A percentile compares a stretch with the other conserved stretches of the same genome.
Evolutionary conservation across 495 filamentous ascomycete species (phyloP).

Genomic region (Thermothielavioides terrestris): DNA sequence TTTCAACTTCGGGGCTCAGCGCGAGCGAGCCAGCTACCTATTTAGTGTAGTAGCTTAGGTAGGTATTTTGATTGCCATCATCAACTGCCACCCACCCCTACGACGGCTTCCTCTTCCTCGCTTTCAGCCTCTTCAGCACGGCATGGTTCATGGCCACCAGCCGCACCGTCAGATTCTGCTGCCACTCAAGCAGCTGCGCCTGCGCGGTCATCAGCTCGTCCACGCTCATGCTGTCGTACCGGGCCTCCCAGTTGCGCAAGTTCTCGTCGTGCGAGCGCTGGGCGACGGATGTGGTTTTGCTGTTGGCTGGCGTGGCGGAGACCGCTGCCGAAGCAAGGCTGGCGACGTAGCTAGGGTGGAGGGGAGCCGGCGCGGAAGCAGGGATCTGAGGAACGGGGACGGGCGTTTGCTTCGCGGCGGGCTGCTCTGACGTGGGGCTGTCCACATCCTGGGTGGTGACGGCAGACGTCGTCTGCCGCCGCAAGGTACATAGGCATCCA

Average conservation of each 20-base stretch:
- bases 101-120: background rate
- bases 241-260: constrained; percentile 9
- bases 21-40: too few species aligned
- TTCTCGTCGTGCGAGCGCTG: constrained; percentile 1
- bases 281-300: too few species aligned
- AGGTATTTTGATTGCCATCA: background rate
- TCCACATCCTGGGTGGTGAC: too few species aligned
- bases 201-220: constrained; percentile 3
- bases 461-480: background rate
- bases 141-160: constrained; percentile 16
- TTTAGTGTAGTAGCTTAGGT: background rate
- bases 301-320: background rate
- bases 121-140: constrained; percentile 3
- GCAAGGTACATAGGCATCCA: constrained; percentile 13
- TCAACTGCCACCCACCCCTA: background rate
- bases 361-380: background rate
- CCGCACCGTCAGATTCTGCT: constrained; percentile 15
- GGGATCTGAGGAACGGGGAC: background rate
- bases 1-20: too few species aligned
- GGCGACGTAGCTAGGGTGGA: background rate
- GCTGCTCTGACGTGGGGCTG: background rate
- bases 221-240: constrained; percentile 7
- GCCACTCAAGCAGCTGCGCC: constrained; percentile 8
- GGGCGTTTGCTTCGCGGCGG: background rate
- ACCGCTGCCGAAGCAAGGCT: background rate